These are phyloP conservation scores for Ophiocordyceps camponoti-floridani DNA, from an alignment of 2,329 filamentous ascomycete species.

Conservation along the genomic window DNA sequence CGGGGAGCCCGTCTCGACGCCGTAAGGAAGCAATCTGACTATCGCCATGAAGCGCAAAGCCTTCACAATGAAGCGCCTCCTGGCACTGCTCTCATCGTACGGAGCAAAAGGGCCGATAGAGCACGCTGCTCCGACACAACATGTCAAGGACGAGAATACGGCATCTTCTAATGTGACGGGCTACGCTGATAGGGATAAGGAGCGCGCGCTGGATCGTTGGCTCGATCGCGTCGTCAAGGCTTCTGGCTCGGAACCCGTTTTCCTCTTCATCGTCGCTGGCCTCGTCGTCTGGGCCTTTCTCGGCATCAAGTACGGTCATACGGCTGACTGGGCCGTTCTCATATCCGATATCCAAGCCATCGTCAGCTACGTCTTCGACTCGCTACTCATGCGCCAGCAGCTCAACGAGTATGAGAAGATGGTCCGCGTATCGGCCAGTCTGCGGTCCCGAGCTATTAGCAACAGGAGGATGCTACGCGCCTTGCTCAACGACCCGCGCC, in stretches of 20 bases:
- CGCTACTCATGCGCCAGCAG: constrained; percentile 20
- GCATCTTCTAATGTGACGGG: constrained; percentile 5
- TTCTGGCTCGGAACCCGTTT: constrained; percentile 7
- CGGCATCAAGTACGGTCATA: constrained; percentile 12
- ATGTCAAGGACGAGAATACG: not conserved
- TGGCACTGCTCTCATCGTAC: not conserved
- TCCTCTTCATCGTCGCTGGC: constrained; percentile 13
- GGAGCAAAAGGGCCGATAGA: constrained; percentile 1
- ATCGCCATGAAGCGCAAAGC: not conserved
- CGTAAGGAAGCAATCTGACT: not conserved
- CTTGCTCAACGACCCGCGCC: not conserved
- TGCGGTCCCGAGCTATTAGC: constrained; percentile 14
- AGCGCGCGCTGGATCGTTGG: constrained; percentile 5
- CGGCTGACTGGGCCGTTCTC: constrained; percentile 17
- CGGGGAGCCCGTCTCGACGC: not conserved
- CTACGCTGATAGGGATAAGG: constrained; percentile 4
- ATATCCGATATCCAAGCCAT: constrained; percentile 17
- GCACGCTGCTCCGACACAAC: not conserved
- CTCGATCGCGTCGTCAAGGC: constrained; percentile 6
- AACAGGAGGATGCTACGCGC: constrained; percentile 11
- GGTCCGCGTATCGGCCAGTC: constrained; percentile 10
- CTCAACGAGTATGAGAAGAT: constrained; percentile 13
- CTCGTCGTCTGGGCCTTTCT: constrained; percentile 12
- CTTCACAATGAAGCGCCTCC: not conserved
- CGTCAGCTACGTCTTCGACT: constrained; percentile 17